Conservation (phyloP, 1,139 yeast genomes). For the Suhomyces yuchorum region DNA sequence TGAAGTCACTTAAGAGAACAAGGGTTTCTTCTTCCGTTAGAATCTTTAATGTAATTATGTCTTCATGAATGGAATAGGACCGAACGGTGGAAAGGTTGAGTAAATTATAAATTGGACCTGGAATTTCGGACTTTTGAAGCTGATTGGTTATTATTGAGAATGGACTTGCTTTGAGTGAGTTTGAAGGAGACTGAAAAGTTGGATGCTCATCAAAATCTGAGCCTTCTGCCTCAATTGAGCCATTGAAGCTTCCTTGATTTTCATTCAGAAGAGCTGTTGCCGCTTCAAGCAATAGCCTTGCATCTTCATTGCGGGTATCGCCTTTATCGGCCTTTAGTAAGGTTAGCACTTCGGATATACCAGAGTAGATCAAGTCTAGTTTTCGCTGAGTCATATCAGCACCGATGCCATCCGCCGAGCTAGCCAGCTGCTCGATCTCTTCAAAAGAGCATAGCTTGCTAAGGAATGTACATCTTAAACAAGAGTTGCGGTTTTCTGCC, state of each 20-base stretch:
- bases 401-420: slow-evolving; percentile 7
- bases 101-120: slow-evolving; percentile 48
- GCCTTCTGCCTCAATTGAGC: not conserved
- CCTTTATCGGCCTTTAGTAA: slow-evolving; percentile 21
- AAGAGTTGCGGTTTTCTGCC: slow-evolving; percentile 44
- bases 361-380: slow-evolving; percentile 33
- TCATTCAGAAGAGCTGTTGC: slow-evolving; percentile 4
- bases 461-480: slow-evolving; percentile 58
- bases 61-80: slow-evolving; percentile 25
- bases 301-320: slow-evolving; percentile 21
- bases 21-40: slow-evolving; percentile 52
- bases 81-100: slow-evolving; percentile 28
- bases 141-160: slow-evolving; percentile 47
- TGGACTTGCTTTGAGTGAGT: slow-evolving; percentile 51
- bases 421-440: slow-evolving; percentile 14
- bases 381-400: slow-evolving; percentile 10
- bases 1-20: slow-evolving; percentile 56
- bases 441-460: slow-evolving; percentile 55
- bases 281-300: slow-evolving; percentile 30
- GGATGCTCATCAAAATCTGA: slow-evolving; percentile 15
- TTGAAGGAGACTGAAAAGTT: slow-evolving; percentile 43
- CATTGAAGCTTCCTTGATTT: not conserved
- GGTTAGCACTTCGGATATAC: slow-evolving; percentile 35
- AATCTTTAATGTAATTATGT: slow-evolving; percentile 51
- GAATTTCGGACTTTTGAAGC: slow-evolving; percentile 32